Evolutionary conservation across 2,329 filamentous ascomycete genomes (phyloP).

Genomic region (Fusarium lyarnte): DNA sequence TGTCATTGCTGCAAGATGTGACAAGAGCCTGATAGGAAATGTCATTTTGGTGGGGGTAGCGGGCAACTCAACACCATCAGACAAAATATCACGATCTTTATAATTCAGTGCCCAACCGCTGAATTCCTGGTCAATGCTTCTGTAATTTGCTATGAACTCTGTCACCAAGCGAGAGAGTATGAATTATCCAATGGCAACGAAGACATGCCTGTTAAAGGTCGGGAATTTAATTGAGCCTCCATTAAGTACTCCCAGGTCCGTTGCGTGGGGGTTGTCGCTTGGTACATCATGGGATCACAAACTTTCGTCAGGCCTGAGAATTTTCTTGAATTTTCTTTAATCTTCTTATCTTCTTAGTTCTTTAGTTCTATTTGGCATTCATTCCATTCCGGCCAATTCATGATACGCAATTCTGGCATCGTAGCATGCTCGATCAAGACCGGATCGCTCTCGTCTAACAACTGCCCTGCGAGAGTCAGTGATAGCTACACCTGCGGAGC

Average conservation of each 20-base stretch:
- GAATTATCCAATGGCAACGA: background rate
- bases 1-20: background rate
- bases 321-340: background rate
- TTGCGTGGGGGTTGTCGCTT: background rate
- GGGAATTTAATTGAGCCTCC: background rate
- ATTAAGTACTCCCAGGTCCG: background rate
- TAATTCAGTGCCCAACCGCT: background rate
- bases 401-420: background rate
- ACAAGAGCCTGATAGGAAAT: slow-evolving; percentile 3
- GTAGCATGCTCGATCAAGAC: background rate
- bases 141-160: background rate
- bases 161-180: background rate
- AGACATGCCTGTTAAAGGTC: background rate
- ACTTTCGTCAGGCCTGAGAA: background rate
- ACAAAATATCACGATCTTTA: slow-evolving; percentile 9
- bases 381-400: background rate
- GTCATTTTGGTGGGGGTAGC: background rate
- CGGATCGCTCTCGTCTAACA: background rate
- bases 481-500: slow-evolving; percentile 12
- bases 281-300: background rate
- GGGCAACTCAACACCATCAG: slow-evolving; percentile 9
- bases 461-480: background rate
- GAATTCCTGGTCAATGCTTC: background rate
- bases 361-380: background rate
- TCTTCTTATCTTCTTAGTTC: background rate